Percentiles rank a stretch among this genome's conserved stretches.
Conservation (phyloP, 768 basidiomycete species). For the Auricularia cornea region DNA sequence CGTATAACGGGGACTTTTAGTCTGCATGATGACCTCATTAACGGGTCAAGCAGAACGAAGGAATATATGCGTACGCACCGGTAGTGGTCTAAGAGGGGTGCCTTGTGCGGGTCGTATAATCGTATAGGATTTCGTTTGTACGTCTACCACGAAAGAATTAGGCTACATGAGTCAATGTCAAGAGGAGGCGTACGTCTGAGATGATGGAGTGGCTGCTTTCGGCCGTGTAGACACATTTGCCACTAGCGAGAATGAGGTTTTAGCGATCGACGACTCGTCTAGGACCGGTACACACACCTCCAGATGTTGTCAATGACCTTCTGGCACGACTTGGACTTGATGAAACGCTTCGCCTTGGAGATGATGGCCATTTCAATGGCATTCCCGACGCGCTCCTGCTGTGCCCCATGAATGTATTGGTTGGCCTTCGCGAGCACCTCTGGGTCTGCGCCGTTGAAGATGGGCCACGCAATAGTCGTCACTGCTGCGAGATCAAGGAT, state of each 20-base stretch:
- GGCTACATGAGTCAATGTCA: too few relatives aligned
- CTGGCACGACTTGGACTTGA: slow-evolving; percentile 82
- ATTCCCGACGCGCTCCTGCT: slow-evolving; percentile 78
- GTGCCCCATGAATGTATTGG: slow-evolving; percentile 50
- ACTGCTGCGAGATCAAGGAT: slow-evolving; percentile 61
- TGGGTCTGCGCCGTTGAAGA: slow-evolving; percentile 67
- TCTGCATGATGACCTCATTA: slow-evolving; percentile 27
- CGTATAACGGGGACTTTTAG: slow-evolving; percentile 92
- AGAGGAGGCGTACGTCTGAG: slow-evolving; percentile 71
- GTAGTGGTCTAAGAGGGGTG: slow-evolving; percentile 92
- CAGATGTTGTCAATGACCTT: slow-evolving; percentile 82
- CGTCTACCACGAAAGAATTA: slow-evolving; percentile 59
- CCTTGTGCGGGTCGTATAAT: slow-evolving; percentile 90
- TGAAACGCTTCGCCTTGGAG: slow-evolving; percentile 78
- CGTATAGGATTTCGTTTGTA: slow-evolving; percentile 90
- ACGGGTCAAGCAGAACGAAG: not conserved
- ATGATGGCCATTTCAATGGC: slow-evolving; percentile 91
- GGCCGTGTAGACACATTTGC: slow-evolving; percentile 86
- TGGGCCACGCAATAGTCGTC: slow-evolving; percentile 71
- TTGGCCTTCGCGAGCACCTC: slow-evolving; percentile 48
- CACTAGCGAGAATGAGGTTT: slow-evolving; percentile 34
- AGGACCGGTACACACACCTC: slow-evolving; percentile 39
- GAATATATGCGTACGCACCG: slow-evolving; percentile 45
- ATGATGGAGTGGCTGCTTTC: slow-evolving; percentile 83
- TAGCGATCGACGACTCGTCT: not conserved